Base-by-base conservation (phyloP, 352 stramenopile genomes). In the Globisporangium polare region DNA sequence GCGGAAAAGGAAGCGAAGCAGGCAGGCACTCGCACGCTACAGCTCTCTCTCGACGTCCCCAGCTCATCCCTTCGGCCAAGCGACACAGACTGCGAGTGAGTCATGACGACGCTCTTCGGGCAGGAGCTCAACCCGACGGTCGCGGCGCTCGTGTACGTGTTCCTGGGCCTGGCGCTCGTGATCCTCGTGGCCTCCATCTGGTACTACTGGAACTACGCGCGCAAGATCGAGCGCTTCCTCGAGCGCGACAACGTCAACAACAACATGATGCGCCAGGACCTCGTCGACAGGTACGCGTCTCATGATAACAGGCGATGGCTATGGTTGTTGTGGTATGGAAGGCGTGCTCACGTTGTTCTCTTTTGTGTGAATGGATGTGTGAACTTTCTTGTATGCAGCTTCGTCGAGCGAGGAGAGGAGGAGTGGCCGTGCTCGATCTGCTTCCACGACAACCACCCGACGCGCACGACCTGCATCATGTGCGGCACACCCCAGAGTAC, bases 141-240 rank as follows among this genome's bases (percentile, higher is more conserved):
- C 60, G 75, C 85, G 39, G 75, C 66, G 47, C 66, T 94, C 37
- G 85, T 94, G 53, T 94, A 94, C 64, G 64, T 86, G 27, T 89
- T 94, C 61, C 69, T 94, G 31, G 76, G 77, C 8, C 31, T 86
- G n/a, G 85, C 85, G 47, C 66, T 94, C 53, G 31, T 92, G 26
- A 70, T 94, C 9, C 65, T 94, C 18, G 68, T 83, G 41, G 80
- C 71, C 31, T 84, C 74, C 27, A 94, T 94, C 65, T 91, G 76
- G 71, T 94, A 94, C 68, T 94, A 94, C 66, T 94, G 85, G 85
- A 94, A 81, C 69, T 94, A 94, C 63, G 80, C 85, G 57, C 76
- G 77, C 61, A 92, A 92, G 69, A 94, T 94, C 65, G 85, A 94
- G 63, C 80, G 83, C 7, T 94, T 94, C 69, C 62, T 94, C 26